phyloP scores from a whole-genome alignment of 106 monocot genomes.

The Phalaenopsis equestris region DNA sequence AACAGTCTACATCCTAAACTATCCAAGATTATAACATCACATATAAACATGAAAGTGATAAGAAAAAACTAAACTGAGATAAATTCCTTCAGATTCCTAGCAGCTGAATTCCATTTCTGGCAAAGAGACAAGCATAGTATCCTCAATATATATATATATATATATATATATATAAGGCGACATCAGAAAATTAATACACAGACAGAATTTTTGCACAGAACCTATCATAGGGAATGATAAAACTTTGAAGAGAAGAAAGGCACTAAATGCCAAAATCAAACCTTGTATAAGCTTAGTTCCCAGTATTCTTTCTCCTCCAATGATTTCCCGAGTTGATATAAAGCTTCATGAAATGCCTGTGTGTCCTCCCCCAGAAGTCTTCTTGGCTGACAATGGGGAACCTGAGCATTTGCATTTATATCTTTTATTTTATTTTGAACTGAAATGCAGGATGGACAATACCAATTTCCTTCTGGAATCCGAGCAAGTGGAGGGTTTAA shows the following conservation, averaged over 20 bases:
- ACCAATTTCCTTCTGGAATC: constrained; percentile 95
- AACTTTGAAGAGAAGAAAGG: background rate
- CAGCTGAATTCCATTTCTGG: background rate
- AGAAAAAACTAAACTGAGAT: background rate
- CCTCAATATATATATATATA: background rate
- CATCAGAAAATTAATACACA: background rate
- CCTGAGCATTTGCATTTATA: constrained; percentile 11
- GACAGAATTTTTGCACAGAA: background rate
- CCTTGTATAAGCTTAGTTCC: constrained; percentile 78
- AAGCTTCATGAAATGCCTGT: constrained; percentile 32
- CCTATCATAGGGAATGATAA: background rate
- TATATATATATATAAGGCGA: background rate
- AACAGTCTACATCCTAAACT: background rate
- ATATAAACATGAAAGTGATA: background rate
- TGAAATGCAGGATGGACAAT: constrained; percentile 79
- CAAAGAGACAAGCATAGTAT: background rate
- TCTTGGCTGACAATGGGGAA: constrained; percentile 21
- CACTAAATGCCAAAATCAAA: constrained; percentile 25
- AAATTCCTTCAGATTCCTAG: background rate
- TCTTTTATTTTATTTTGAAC: constrained; percentile 28
- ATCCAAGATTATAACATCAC: background rate
- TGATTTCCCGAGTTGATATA: constrained; percentile 38
- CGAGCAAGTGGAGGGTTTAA: constrained; percentile 75
- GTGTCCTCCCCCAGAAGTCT: constrained; percentile 36
- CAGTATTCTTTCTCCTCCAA: constrained; percentile 91